Evolutionary conservation across 441 rosid species (phyloP), one percentile per base, ranked within the genome.

Genomic region (Gossypium aridum): DNA sequence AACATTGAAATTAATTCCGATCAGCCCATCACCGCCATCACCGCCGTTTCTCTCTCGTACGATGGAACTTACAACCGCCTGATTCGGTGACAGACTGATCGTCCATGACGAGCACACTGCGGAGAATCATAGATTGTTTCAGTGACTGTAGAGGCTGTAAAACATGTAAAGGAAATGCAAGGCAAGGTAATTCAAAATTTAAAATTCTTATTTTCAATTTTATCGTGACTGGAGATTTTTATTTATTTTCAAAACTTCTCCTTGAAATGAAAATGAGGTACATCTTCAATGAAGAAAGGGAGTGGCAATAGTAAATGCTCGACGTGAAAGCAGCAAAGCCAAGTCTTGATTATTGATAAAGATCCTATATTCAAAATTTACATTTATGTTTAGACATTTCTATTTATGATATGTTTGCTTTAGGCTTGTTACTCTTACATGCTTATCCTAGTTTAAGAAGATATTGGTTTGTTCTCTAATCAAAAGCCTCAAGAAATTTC

Each of bases 41-140:
- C 51, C 10, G 10, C 53, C 13, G 31, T 56, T 31, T 57, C 20
- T 57, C 28, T 39, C 3, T 37, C 74, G 34, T 37, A 7, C 22
- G 64, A 57, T 34, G 62, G 62, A 73, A 17, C 59, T 51, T 51
- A 17, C 19, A 63, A 14, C 28, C 10, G 37, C 63, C 10, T 62
- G 51, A 13, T 64, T 12, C 51, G 25, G 10, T 54, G 19, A 54
- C 51, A 31, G 62, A 34, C 53, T 73, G 76, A 73, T 49, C 45
- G 14, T 34, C 67, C 73, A 84, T 86, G 89, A 72, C 70, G 39
- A 81, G 66, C 69, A 74, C 17, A 22, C 59, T 84, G 69, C 74
- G 64, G 75, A 74, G 45, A 13, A 59, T 86, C 76, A 45, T 74
- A 5, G 68, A 60, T 73, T 80, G 75, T 77, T 77, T 84, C n/a